A percentile compares a stretch with the other conserved stretches of the same genome.
phyloP scores from a whole-genome alignment of 2,329 filamentous ascomycete species.

The Ophiostoma montium region DNA sequence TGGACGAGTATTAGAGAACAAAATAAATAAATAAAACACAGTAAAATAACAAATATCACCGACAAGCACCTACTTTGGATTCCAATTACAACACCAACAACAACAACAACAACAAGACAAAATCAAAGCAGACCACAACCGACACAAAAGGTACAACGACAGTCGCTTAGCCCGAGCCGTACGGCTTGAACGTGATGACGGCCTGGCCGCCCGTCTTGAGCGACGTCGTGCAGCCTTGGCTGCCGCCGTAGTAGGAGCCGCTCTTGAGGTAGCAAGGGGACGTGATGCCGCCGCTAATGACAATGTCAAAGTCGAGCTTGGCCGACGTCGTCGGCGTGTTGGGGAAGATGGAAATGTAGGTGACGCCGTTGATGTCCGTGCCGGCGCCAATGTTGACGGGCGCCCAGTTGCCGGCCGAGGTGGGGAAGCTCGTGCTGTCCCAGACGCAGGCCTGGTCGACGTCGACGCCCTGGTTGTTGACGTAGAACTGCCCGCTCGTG shows the following conservation, averaged over 20 bases:
- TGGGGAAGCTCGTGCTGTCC: constrained; percentile 35
- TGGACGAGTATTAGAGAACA: background rate
- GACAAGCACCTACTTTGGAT: background rate
- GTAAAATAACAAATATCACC: background rate
- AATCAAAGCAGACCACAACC: too few relatives aligned
- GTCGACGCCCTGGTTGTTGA: constrained; percentile 66
- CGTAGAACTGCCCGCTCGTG: constrained; percentile 92
- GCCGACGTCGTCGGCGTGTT: constrained; percentile 63
- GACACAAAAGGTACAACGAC: too few relatives aligned
- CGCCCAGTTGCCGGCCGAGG: constrained; percentile 67
- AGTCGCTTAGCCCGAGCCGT: constrained; percentile 5
- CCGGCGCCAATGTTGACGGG: constrained; percentile 78
- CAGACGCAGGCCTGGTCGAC: constrained; percentile 63
- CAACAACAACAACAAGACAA: too few relatives aligned
- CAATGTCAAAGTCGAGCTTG: constrained; percentile 63
- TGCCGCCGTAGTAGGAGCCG: constrained; percentile 45
- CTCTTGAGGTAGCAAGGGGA: constrained; percentile 49
- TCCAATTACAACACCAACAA: too few relatives aligned
- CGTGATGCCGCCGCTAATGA: constrained; percentile 52
- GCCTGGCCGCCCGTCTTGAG: constrained; percentile 7
- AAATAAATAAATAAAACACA: background rate
- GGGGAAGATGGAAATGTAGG: constrained; percentile 72
- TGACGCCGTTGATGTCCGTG: constrained; percentile 45
- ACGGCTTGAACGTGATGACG: constrained; percentile 6
- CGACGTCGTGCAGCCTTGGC: constrained; percentile 52